These are phyloP conservation scores for Gastrolobium bilobum DNA, from an alignment of 306 rosid genomes.

Conservation along the genomic window DNA sequence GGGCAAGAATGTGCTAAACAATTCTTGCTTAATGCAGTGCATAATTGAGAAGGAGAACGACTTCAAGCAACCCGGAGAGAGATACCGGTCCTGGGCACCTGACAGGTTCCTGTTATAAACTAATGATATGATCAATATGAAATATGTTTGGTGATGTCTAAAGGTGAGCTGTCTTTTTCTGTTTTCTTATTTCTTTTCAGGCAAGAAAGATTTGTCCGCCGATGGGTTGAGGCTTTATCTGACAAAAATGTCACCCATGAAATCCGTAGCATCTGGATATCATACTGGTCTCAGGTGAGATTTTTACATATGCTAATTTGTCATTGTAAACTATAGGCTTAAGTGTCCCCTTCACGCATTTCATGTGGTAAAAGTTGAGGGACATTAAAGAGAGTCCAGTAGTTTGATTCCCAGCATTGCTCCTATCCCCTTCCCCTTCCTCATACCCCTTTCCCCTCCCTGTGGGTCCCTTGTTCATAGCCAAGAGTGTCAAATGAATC, in stretches of 20 bases:
- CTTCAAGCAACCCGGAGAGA: conserved; percentile 91
- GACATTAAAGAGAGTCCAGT: background rate
- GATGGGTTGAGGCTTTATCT: conserved; percentile 76
- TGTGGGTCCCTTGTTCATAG: background rate
- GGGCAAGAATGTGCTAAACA: background rate
- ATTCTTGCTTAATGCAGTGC: conserved; percentile 55
- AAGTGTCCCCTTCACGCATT: background rate
- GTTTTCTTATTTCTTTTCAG: conserved; percentile 51
- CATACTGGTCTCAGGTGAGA: conserved; percentile 88
- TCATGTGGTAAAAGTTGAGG: background rate
- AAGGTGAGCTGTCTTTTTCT: background rate
- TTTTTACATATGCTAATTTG: background rate
- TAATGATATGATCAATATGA: conserved; percentile 1
- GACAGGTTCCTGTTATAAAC: conserved; percentile 66
- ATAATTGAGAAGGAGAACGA: conserved; percentile 83
- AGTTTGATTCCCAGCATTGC: conserved; percentile 8
- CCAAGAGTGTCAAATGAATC: background rate
- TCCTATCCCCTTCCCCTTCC: background rate
- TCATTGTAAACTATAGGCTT: background rate
- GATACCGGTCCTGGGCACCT: conserved; percentile 83
- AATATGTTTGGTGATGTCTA: background rate
- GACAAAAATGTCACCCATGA: conserved; percentile 82
- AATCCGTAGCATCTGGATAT: conserved; percentile 84
- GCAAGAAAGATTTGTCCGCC: conserved; percentile 76
- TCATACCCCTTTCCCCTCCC: background rate